Evolutionary conservation across 495 filamentous ascomycete species (phyloP).

Genomic region (Penicillium flavigenum): DNA sequence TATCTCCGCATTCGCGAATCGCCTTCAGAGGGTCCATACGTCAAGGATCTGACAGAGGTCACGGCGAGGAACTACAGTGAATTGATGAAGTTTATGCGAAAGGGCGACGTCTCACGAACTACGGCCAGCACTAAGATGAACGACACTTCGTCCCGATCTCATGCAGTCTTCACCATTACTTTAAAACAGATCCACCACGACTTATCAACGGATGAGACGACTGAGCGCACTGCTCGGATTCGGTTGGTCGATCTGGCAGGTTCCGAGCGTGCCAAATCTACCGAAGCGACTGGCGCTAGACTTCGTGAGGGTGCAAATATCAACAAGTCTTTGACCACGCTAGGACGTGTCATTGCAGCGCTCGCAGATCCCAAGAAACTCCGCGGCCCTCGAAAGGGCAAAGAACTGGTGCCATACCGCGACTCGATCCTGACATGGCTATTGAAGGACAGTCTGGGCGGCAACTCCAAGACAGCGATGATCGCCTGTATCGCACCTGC

Average conservation of each 20-base stretch:
- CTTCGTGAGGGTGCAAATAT: constrained; percentile 95
- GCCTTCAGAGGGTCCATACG: constrained; percentile 92
- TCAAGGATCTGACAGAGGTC: constrained; percentile 92
- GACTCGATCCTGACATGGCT: constrained; percentile 98
- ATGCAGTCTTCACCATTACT: constrained; percentile 97
- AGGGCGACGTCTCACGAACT: constrained; percentile 84
- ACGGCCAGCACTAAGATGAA: constrained; percentile 99
- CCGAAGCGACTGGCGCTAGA: constrained; percentile 87
- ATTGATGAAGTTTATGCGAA: constrained; percentile 84
- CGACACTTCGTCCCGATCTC: constrained; percentile 89
- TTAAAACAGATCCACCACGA: constrained; percentile 96
- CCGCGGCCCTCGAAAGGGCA: constrained; percentile 53
- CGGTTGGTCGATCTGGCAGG: constrained; percentile 94
- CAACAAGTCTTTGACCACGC: constrained; percentile 95
- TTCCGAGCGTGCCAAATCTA: constrained; percentile 91
- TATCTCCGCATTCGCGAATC: constrained; percentile 98
- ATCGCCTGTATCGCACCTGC: constrained; percentile 94
- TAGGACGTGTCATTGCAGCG: constrained; percentile 96
- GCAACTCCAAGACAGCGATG: constrained; percentile 98
- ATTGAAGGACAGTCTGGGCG: constrained; percentile 89
- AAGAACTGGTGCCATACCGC: constrained; percentile 84
- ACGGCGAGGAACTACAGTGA: constrained; percentile 80
- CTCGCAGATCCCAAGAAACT: constrained; percentile 76
- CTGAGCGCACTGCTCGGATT: constrained; percentile 89
- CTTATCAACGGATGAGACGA: constrained; percentile 90